Conservation (phyloP, 129 eudicot species). For the Logfia minima region DNA sequence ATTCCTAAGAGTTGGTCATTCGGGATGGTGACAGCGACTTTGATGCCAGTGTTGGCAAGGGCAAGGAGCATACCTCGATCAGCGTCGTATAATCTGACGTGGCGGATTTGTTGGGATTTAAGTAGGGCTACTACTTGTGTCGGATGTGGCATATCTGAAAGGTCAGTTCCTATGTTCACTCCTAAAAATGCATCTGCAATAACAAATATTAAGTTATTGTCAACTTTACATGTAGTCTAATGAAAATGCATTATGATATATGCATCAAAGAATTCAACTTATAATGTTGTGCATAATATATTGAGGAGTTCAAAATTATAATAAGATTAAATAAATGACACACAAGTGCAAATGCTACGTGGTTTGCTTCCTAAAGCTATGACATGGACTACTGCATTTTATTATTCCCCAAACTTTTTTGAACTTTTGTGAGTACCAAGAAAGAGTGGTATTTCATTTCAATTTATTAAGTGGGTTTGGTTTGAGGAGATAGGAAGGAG, state of each 20-base stretch:
- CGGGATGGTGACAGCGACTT: slow-evolving; percentile 69
- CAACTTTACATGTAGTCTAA: not conserved
- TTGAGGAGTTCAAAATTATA: not conserved
- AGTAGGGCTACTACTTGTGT: slow-evolving; percentile 86
- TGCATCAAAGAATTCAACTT: not conserved
- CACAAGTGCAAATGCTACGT: not conserved
- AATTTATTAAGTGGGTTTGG: not conserved
- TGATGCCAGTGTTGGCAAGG: slow-evolving; percentile 73
- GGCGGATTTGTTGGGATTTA: slow-evolving; percentile 70
- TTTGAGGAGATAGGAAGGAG: not conserved
- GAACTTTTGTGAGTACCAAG: slow-evolving; percentile 12
- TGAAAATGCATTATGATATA: not conserved
- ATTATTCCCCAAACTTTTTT: slow-evolving; percentile 7
- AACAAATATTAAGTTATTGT: not conserved
- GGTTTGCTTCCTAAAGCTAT: slow-evolving; percentile 19
- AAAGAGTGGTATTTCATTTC: not conserved
- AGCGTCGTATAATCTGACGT: slow-evolving; percentile 72
- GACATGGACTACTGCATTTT: slow-evolving; percentile 15
- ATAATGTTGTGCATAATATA: not conserved
- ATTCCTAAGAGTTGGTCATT: slow-evolving; percentile 81
- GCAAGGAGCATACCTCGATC: slow-evolving; percentile 92
- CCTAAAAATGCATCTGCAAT: slow-evolving; percentile 76
- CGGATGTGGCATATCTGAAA: slow-evolving; percentile 91
- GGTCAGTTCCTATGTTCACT: slow-evolving; percentile 85
- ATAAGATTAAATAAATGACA: not conserved